A percentile compares a stretch with the other conserved stretches of the same genome.
Conservation (phyloP, 768 basidiomycete genomes). For the Mycena galericulata region DNA sequence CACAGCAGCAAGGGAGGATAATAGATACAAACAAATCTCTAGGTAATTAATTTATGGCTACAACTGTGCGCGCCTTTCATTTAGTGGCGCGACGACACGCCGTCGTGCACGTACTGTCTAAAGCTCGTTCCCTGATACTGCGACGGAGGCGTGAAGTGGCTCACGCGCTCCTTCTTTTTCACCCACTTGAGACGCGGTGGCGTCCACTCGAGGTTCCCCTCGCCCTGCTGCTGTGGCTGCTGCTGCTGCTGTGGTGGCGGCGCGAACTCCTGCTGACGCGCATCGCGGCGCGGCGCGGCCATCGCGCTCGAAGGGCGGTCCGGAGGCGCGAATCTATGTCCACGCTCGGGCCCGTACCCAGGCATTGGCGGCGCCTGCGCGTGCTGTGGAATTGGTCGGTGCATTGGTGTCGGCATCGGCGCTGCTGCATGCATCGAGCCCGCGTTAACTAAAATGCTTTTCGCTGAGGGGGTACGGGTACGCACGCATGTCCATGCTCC, state of each 20-base stretch:
- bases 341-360: not conserved
- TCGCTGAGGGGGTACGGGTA: too few relatives aligned
- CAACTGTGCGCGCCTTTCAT: not conserved
- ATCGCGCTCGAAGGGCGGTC: constrained; percentile 34
- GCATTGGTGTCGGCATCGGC: constrained; percentile 13
- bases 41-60: not conserved
- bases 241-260: not conserved
- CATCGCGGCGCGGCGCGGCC: constrained; percentile 2
- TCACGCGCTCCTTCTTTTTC: constrained; percentile 35
- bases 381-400: constrained; percentile 8
- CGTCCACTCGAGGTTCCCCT: constrained; percentile 27
- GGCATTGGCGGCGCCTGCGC: not conserved
- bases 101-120: constrained; percentile 36
- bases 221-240: not conserved
- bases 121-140: constrained; percentile 36
- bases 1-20: too few relatives aligned
- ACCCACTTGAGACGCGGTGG: constrained; percentile 36
- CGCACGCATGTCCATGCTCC: constrained; percentile 1
- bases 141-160: constrained; percentile 35
- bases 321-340: constrained; percentile 29
- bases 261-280: too few relatives aligned
- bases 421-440: too few relatives aligned
- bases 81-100: constrained; percentile 13
- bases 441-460: too few relatives aligned
- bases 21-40: not conserved